These are phyloP conservation scores for Aspergillus chevalieri DNA, from an alignment of 2,329 filamentous ascomycete species.

Conservation along the genomic window DNA sequence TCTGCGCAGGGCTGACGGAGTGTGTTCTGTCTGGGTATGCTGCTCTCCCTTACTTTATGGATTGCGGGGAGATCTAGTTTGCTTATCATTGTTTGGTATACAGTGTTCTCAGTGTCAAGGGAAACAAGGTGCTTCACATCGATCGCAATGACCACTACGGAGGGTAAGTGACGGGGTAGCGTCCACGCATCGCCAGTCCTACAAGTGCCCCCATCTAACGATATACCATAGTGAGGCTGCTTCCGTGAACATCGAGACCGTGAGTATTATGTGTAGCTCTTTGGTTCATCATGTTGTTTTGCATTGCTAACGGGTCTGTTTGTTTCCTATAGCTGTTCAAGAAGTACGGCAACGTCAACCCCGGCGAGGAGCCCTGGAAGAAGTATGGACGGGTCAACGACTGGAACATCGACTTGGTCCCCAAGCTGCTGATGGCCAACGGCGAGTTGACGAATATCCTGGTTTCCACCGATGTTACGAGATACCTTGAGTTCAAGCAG, in stretches of 20 bases:
- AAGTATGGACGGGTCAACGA: slow-evolving; percentile 94
- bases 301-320: neutral
- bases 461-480: slow-evolving; percentile 86
- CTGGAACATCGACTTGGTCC: slow-evolving; percentile 99
- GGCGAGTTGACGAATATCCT: slow-evolving; percentile 98
- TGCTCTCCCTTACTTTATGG: slow-evolving; percentile 7
- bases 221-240: slow-evolving; percentile 68
- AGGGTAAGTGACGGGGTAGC: slow-evolving; percentile 58
- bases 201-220: slow-evolving; percentile 21
- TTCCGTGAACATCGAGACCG: slow-evolving; percentile 92
- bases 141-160: slow-evolving; percentile 98
- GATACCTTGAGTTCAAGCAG: slow-evolving; percentile 88
- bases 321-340: slow-evolving; percentile 72
- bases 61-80: slow-evolving; percentile 5
- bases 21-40: slow-evolving; percentile 94
- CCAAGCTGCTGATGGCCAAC: slow-evolving; percentile 97
- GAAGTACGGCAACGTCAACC: slow-evolving; percentile 78
- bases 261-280: slow-evolving; percentile 42
- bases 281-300: neutral
- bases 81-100: slow-evolving; percentile 16
- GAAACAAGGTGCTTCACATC: slow-evolving; percentile 98
- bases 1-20: slow-evolving; percentile 75
- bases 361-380: slow-evolving; percentile 90
- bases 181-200: slow-evolving; percentile 4
- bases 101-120: slow-evolving; percentile 94